These are phyloP conservation scores for Aureobasidium vineae DNA, from an alignment of 2,329 filamentous ascomycete species.

Conservation along the genomic window DNA sequence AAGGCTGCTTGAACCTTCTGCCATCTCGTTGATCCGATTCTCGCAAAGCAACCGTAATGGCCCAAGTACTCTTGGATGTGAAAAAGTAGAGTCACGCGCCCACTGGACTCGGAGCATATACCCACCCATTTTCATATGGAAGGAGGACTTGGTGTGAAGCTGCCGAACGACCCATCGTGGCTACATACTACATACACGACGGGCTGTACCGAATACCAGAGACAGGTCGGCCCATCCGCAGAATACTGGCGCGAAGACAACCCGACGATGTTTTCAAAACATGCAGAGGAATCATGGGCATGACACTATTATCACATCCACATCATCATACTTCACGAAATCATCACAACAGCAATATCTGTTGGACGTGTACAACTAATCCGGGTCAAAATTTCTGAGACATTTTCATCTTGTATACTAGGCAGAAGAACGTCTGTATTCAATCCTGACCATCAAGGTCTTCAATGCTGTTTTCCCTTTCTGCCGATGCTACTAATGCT, in stretches of 20 bases:
- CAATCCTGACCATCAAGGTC: constrained; percentile 24
- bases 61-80: too few relatives aligned
- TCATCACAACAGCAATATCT: background rate
- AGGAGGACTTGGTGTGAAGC: too few relatives aligned
- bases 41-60: background rate
- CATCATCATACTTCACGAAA: background rate
- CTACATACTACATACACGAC: background rate
- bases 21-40: background rate
- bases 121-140: background rate
- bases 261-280: background rate
- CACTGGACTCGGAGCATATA: background rate
- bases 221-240: background rate
- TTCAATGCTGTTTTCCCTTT: background rate
- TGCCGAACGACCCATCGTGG: background rate
- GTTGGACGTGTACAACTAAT: background rate
- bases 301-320: background rate
- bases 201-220: background rate
- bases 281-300: background rate
- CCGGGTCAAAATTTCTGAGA: background rate
- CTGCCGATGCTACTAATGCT: background rate
- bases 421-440: background rate
- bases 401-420: background rate
- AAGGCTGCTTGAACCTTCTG: constrained; percentile 1
- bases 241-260: background rate
- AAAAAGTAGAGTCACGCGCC: background rate